phyloP scores from a whole-genome alignment of 176 grass and related monocot species.

The Thalia dealbata region DNA sequence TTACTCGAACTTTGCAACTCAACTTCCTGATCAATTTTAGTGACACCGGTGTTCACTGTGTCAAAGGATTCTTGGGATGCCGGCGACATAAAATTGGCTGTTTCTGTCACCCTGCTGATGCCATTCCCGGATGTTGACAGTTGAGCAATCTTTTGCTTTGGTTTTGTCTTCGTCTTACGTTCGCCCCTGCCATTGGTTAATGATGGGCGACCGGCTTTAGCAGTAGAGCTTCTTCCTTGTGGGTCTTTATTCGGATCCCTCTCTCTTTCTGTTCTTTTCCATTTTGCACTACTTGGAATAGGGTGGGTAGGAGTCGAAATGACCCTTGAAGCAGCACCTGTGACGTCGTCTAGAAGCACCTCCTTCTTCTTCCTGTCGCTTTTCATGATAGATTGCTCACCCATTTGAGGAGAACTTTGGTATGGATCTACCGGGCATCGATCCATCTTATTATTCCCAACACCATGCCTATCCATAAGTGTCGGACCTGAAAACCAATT shows the following conservation, averaged over 20 bases:
- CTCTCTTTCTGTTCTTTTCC: conserved; percentile 60
- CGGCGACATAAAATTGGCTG: conserved; percentile 23
- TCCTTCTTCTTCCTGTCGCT: conserved; percentile 25
- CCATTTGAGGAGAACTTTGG: conserved; percentile 13
- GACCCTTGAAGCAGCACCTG: conserved; percentile 15
- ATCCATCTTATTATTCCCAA: conserved; percentile 54
- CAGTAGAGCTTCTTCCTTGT: conserved; percentile 37
- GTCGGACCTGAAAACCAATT: conserved; percentile 13
- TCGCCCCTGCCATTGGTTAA: conserved; percentile 55
- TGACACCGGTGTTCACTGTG: conserved; percentile 7
- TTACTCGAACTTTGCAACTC: conserved; percentile 12
- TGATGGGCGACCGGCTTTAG: conserved; percentile 48
- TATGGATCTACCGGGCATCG: conserved; percentile 38
- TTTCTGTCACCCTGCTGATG: conserved; percentile 32
- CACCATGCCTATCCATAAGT: conserved; percentile 29
- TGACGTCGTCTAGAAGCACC: conserved; percentile 29
- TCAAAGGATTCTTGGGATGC: conserved; percentile 13
- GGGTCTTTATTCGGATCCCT: conserved; percentile 51
- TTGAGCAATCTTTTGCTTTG: conserved; percentile 64
- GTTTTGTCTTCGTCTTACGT: conserved; percentile 68
- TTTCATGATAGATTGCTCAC: conserved; percentile 19
- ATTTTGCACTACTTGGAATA: conserved; percentile 40
- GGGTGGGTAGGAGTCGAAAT: conserved; percentile 13
- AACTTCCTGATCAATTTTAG: conserved; percentile 22
- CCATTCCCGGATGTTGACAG: conserved; percentile 54